Base-by-base conservation (phyloP, 2,329 filamentous ascomycete species). In the Hirsutella thompsonii region DNA sequence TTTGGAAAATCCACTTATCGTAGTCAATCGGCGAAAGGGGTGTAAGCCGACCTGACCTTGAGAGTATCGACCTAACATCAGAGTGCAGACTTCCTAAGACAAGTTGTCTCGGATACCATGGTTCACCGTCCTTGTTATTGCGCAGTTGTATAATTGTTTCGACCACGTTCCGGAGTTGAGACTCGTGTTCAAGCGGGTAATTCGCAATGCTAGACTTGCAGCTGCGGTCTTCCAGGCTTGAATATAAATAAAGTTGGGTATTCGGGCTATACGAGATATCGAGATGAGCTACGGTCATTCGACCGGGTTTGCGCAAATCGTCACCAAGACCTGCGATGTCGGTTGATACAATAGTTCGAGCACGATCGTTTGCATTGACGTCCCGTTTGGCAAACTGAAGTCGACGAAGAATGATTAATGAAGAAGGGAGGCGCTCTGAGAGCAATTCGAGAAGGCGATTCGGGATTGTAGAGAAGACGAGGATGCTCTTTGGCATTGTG, bases 231-330 rank as follows among this genome's bases (percentile, higher is more conserved):
- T 78, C 70, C 3, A 73, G 51, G 0, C 69, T 70, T 1, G 65
- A 68, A 55, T 79, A 83, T 2, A 83, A 51, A 71, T 74, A 83
- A 23, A 76, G 61, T 46, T 83, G 72, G 0, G 81, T 83, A 52
- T 82, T 79, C 0, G 74, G 76, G 0, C 69, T 66, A 41, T 66
- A 66, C 4, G 70, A 70, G 18, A 79, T 64, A 55, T 85, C 80
- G 5, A 81, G 53, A 51, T 78, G 82, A 0, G 72, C 74, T 1
- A 70, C 72, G 1, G 70, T 67, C 52, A 82, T 78, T 11, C 18
- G 41, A 6, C 36, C 23, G 0, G 49, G 40, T 1, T 36, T 33
- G 0, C 36, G 29, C 2, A 38, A 18, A 10, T 4, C 32, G 5
- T 20, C 10, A 1, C 8, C 10, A 14, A 34, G n/a, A 5, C 32